Conservation (phyloP, 345 rosid genomes). For the Chamaenerion angustifolium region DNA sequence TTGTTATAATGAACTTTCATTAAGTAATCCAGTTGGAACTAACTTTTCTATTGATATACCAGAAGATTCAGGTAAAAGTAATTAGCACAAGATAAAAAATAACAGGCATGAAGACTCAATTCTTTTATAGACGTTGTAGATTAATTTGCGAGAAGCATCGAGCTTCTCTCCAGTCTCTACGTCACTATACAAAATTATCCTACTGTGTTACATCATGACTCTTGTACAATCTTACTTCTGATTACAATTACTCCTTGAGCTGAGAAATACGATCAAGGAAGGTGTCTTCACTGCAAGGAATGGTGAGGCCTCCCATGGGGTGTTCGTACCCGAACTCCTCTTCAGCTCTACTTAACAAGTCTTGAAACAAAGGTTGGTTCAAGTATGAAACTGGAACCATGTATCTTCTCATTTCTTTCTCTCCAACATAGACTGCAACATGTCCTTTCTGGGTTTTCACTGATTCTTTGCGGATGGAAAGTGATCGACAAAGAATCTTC, state of each 20-base stretch:
- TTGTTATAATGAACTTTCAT: too few relatives aligned
- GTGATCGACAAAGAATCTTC: constrained; percentile 5
- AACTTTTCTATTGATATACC: too few relatives aligned
- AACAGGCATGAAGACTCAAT: too few relatives aligned
- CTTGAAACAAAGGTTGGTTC: constrained; percentile 19
- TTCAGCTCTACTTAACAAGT: constrained; percentile 18
- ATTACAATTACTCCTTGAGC: not conserved
- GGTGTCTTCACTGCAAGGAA: constrained; percentile 22
- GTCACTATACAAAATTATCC: constrained; percentile 2
- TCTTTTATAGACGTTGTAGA: too few relatives aligned
- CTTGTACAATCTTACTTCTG: not conserved
- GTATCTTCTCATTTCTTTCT: constrained; percentile 21
- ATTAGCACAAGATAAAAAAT: too few relatives aligned
- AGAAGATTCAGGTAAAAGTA: too few relatives aligned
- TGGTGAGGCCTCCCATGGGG: constrained; percentile 32
- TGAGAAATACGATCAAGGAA: constrained; percentile 13
- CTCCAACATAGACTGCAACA: constrained; percentile 27
- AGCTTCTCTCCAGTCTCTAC: too few relatives aligned
- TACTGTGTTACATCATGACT: too few relatives aligned
- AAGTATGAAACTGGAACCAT: constrained; percentile 21
- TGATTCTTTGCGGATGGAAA: not conserved
- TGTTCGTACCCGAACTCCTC: constrained; percentile 27
- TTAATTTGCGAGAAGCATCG: too few relatives aligned
- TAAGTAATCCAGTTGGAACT: too few relatives aligned
- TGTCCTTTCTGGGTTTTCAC: constrained; percentile 16